Conservation (phyloP, 1,284 basidiomycete genomes). For the Phylloboletellus chloephorus region DNA sequence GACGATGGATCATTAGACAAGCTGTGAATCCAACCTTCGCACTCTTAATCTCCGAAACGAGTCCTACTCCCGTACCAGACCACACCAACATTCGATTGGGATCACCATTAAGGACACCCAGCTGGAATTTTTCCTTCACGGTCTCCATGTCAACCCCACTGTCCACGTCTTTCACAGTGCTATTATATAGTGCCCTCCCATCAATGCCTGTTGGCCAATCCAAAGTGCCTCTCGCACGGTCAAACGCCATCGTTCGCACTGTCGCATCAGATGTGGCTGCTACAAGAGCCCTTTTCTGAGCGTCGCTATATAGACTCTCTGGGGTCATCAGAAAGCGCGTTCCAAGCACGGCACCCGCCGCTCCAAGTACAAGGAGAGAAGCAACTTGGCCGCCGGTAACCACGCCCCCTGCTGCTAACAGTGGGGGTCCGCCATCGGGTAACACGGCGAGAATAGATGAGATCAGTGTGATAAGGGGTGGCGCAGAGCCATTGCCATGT, state of each 20-base stretch:
- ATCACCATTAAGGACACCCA: conserved; percentile 43
- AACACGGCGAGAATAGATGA: conserved; percentile 48
- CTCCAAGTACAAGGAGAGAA: conserved; percentile 58
- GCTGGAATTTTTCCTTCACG: conserved; percentile 41
- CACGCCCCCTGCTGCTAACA: conserved; percentile 55
- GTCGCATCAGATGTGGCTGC: conserved; percentile 45
- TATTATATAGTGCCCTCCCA: conserved; percentile 42
- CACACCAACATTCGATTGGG: conserved; percentile 54
- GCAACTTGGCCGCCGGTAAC: conserved; percentile 59
- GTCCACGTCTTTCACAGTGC: conserved; percentile 55
- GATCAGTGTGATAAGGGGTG: conserved; percentile 55
- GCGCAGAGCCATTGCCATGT: conserved; percentile 54
- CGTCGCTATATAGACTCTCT: conserved; percentile 55
- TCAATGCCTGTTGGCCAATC: conserved; percentile 68
- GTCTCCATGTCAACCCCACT: conserved; percentile 42
- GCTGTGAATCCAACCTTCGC: conserved; percentile 45
- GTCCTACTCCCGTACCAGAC: conserved; percentile 64
- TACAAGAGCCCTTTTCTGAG: conserved; percentile 52
- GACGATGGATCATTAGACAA: not conserved
- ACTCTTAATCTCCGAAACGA: conserved; percentile 48
- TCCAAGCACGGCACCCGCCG: conserved; percentile 60
- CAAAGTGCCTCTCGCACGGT: conserved; percentile 50
- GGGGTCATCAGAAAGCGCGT: conserved; percentile 68
- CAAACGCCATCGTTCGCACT: conserved; percentile 63
- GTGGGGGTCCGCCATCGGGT: conserved; percentile 40